Conservation (phyloP, 106 monocot genomes). For the Vanilla planifolia region DNA sequence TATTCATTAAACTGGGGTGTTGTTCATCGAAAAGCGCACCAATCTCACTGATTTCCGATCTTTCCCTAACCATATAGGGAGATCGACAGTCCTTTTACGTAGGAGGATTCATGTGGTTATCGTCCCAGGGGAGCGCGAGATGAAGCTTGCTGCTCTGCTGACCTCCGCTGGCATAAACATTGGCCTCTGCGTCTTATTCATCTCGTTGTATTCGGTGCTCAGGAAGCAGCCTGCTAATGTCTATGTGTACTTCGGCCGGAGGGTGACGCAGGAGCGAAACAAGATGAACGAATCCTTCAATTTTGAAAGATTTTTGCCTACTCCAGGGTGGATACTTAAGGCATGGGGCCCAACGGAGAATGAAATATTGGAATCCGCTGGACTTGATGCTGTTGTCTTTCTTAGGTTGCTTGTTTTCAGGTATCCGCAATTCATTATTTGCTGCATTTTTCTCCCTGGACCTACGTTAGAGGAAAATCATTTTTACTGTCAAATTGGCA, state of each 20-base stretch:
- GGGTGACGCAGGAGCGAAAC: conserved; percentile 32
- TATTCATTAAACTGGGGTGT: background rate
- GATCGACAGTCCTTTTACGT: background rate
- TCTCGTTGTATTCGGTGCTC: conserved; percentile 71
- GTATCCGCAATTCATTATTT: conserved; percentile 15
- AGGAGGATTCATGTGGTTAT: background rate
- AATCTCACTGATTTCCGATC: background rate
- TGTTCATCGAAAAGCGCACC: background rate
- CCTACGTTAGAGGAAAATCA: background rate
- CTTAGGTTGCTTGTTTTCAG: conserved; percentile 86
- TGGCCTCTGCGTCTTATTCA: conserved; percentile 52
- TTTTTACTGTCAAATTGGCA: background rate
- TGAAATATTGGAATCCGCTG: conserved; percentile 59
- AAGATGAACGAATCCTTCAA: conserved; percentile 16
- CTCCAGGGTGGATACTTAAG: conserved; percentile 74
- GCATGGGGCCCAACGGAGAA: conserved; percentile 62
- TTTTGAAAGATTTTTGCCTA: conserved; percentile 69
- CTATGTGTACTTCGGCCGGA: conserved; percentile 56
- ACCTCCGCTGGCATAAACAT: conserved; percentile 91
- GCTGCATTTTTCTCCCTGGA: background rate
- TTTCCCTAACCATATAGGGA: background rate
- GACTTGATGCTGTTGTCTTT: conserved; percentile 82
- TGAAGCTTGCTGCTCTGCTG: conserved; percentile 78
- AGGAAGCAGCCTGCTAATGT: conserved; percentile 75
- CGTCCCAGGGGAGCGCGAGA: conserved; percentile 15